Evolutionary conservation across 2,329 filamentous ascomycete genomes (phyloP).

Genomic region (Botrytis fabae): DNA sequence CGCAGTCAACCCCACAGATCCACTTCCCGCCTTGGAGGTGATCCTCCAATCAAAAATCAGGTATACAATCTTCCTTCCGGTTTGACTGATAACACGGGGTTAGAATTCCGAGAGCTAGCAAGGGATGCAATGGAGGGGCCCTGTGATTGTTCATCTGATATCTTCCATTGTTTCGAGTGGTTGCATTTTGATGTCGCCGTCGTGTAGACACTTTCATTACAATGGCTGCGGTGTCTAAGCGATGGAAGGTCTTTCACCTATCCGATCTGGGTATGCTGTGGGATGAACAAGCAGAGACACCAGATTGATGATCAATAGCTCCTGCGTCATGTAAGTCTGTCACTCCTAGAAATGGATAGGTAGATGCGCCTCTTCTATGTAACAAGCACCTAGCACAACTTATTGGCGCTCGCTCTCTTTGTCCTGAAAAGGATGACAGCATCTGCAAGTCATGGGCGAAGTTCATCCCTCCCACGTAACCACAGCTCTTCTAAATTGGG

Average conservation of each 20-base stretch:
- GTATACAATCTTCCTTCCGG: neutral
- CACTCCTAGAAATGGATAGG: neutral
- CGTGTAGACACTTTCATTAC: neutral
- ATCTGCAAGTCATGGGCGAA: neutral
- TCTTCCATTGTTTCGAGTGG: neutral
- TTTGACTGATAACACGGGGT: neutral
- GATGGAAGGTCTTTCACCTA: neutral
- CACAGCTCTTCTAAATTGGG: neutral
- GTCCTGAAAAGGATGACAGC: neutral
- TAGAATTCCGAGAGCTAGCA: neutral
- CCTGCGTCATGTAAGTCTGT: neutral
- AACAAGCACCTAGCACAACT: neutral
- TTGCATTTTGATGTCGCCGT: neutral
- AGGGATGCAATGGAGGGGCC: neutral
- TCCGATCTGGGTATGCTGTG: neutral
- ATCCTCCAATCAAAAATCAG: neutral
- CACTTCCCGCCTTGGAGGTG: neutral
- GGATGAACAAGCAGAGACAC: neutral
- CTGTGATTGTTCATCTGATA: neutral
- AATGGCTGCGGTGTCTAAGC: neutral
- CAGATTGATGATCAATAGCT: neutral
- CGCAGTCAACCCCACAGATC: slow-evolving; percentile 17
- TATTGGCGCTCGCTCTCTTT: neutral
- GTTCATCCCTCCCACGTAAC: neutral
- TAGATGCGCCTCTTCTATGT: neutral